Conservation (phyloP, 2,329 filamentous ascomycete species). For the Fusarium succisae region DNA sequence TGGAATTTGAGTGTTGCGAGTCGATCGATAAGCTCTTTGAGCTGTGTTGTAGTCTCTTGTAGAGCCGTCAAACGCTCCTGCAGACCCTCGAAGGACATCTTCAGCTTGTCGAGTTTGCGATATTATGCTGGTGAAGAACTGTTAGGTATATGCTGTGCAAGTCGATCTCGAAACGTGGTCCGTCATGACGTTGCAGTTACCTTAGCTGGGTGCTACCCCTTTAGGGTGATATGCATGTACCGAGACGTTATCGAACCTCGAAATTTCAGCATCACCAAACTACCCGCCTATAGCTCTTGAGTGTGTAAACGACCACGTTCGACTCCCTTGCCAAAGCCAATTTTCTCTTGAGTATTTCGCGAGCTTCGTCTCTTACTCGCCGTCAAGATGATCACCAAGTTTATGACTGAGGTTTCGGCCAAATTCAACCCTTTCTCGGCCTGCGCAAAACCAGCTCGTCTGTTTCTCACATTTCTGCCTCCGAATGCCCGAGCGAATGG, state of each 20-base stretch:
- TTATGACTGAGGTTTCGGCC: constrained; percentile 84
- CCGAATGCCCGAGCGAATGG: constrained; percentile 76
- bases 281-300: background rate
- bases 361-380: constrained; percentile 6
- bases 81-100: constrained; percentile 68
- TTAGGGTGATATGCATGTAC: constrained; percentile 40
- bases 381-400: constrained; percentile 80
- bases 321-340: background rate
- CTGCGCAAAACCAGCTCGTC: constrained; percentile 81
- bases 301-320: constrained; percentile 17
- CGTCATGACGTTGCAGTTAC: constrained; percentile 38
- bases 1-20: constrained; percentile 67
- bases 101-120: background rate
- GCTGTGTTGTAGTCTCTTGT: constrained; percentile 69
- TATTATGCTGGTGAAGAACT: background rate
- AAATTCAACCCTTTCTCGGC: constrained; percentile 92
- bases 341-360: background rate
- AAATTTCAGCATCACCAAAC: constrained; percentile 39
- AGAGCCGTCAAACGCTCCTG: constrained; percentile 67
- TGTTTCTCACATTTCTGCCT: constrained; percentile 88
- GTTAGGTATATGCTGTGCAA: background rate
- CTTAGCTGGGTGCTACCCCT: constrained; percentile 21
- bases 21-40: constrained; percentile 67
- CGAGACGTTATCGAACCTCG: constrained; percentile 11
- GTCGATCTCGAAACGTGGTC: constrained; percentile 40